Conservation (phyloP, 768 basidiomycete species). For the Lanmaoa pseudosensibilis region DNA sequence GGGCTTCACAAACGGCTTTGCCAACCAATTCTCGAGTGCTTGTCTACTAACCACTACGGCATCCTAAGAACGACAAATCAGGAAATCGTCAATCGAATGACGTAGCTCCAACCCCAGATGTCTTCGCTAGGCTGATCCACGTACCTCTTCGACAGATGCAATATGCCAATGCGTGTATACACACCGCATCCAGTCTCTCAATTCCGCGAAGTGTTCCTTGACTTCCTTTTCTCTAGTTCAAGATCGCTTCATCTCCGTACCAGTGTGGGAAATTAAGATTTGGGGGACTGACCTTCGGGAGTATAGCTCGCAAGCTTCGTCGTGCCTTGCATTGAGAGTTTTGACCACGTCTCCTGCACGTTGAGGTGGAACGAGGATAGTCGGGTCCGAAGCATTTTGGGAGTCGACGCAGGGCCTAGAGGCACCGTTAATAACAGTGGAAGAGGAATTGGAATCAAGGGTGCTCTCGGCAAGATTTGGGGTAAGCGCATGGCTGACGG, state of each 20-base stretch:
- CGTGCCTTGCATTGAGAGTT: constrained; percentile 54
- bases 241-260: constrained; percentile 16
- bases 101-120: constrained; percentile 6
- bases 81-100: constrained; percentile 10
- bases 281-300: constrained; percentile 42
- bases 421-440: constrained; percentile 21
- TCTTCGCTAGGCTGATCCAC: constrained; percentile 12
- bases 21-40: constrained; percentile 62
- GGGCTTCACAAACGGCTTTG: constrained; percentile 32
- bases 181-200: constrained; percentile 53
- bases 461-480: constrained; percentile 18
- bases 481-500: constrained; percentile 15
- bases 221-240: constrained; percentile 43
- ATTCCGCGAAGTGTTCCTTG: constrained; percentile 46
- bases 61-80: constrained; percentile 39
- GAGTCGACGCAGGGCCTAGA: constrained; percentile 16
- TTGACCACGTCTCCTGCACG: constrained; percentile 56
- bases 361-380: constrained; percentile 48
- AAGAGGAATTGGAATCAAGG: constrained; percentile 12
- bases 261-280: constrained; percentile 12
- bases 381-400: constrained; percentile 10
- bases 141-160: constrained; percentile 47
- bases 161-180: constrained; percentile 68
- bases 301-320: constrained; percentile 51
- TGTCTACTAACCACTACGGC: constrained; percentile 59